These are phyloP conservation scores for Phytophthora pluvialis DNA, from an alignment of 352 stramenopile species.

Conservation along the genomic window DNA sequence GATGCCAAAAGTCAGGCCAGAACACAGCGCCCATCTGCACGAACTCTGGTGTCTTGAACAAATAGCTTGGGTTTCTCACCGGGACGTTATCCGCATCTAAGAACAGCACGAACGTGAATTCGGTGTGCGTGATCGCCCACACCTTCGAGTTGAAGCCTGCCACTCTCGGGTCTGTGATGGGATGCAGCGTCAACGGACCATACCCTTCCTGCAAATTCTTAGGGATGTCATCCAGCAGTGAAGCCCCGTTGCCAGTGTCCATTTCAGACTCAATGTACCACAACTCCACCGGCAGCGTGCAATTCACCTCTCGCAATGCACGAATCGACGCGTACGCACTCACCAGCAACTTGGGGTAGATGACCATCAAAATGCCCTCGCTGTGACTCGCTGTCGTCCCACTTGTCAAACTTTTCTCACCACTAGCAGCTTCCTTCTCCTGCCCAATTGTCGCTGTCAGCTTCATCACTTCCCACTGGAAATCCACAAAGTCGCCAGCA, in stretches of 20 bases:
- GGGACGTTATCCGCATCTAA: slow-evolving; percentile 65
- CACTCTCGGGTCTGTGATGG: slow-evolving; percentile 36
- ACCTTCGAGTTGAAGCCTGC: slow-evolving; percentile 60
- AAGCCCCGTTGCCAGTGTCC: slow-evolving; percentile 18
- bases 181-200: slow-evolving; percentile 33
- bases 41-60: slow-evolving; percentile 53
- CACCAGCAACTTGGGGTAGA: slow-evolving; percentile 59
- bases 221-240: slow-evolving; percentile 27
- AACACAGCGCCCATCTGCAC: slow-evolving; percentile 50
- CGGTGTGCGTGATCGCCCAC: slow-evolving; percentile 45
- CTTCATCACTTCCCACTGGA: slow-evolving; percentile 35
- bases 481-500: slow-evolving; percentile 51
- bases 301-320: slow-evolving; percentile 49
- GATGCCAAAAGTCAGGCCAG: slow-evolving; percentile 57
- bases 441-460: slow-evolving; percentile 16
- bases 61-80: slow-evolving; percentile 51
- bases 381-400: neutral
- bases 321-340: slow-evolving; percentile 51
- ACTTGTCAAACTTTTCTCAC: neutral
- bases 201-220: slow-evolving; percentile 30
- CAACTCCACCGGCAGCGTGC: slow-evolving; percentile 60
- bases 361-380: slow-evolving; percentile 59
- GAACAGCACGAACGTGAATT: slow-evolving; percentile 50
- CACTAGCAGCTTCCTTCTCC: slow-evolving; percentile 16
- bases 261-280: slow-evolving; percentile 61